These are phyloP conservation scores for Penicillium oxalicum DNA, from an alignment of 2,329 filamentous ascomycete genomes.

Conservation along the genomic window DNA sequence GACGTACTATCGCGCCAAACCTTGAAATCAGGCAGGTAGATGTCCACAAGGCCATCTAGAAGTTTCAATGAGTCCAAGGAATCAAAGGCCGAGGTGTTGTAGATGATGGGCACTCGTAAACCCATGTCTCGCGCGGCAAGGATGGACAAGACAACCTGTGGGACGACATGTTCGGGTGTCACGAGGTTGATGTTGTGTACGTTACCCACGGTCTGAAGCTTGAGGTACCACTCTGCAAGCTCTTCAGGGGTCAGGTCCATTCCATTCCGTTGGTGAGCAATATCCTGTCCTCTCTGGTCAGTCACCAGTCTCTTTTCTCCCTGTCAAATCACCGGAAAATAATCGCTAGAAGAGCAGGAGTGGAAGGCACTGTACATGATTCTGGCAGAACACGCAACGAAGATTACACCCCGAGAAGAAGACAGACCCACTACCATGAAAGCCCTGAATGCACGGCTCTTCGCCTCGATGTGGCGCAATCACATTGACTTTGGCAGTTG, in stretches of 20 bases:
- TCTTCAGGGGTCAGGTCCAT: constrained; percentile 73
- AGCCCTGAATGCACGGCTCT: constrained; percentile 76
- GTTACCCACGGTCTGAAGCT: constrained; percentile 69
- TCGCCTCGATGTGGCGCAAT: constrained; percentile 83
- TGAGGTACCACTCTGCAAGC: constrained; percentile 75
- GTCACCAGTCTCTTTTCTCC: not conserved
- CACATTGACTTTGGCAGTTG: constrained; percentile 71
- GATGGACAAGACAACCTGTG: constrained; percentile 72
- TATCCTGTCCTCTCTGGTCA: constrained; percentile 47
- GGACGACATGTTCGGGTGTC: constrained; percentile 80
- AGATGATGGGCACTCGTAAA: constrained; percentile 67
- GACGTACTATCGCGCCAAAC: constrained; percentile 65
- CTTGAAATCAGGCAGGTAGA: constrained; percentile 87
- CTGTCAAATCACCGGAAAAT: too few species aligned
- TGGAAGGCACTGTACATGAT: constrained; percentile 46
- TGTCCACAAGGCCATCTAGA: constrained; percentile 73
- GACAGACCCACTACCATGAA: constrained; percentile 71
- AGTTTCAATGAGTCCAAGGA: constrained; percentile 64
- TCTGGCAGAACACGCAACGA: constrained; percentile 70
- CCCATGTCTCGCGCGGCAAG: constrained; percentile 66
- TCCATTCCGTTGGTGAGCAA: constrained; percentile 73
- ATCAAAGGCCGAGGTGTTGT: constrained; percentile 81
- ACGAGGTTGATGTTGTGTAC: constrained; percentile 90
- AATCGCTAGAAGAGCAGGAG: not conserved
- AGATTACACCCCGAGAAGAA: constrained; percentile 76